These are phyloP conservation scores for Backusella sp. DNA, from an alignment of 192 early-diverging fungal genomes.

Conservation along the genomic window DNA sequence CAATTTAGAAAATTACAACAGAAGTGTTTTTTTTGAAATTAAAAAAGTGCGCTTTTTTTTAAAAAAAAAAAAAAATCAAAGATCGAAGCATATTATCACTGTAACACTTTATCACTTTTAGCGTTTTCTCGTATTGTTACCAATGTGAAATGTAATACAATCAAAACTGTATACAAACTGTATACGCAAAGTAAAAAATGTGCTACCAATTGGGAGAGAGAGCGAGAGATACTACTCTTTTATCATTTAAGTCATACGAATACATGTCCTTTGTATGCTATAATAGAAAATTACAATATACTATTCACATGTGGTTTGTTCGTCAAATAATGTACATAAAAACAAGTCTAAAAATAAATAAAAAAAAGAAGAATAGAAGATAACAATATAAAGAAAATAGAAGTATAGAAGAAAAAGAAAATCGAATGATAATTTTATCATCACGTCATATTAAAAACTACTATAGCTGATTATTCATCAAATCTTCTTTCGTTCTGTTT, in stretches of 20 bases:
- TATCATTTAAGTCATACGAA: neutral
- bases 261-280: neutral
- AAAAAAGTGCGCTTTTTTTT: too few relatives aligned
- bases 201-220: neutral
- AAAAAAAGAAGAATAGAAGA: neutral
- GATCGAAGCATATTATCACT: too few relatives aligned
- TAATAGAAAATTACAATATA: neutral
- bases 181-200: neutral
- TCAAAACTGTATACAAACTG: neutral
- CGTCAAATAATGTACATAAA: neutral
- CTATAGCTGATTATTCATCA: neutral
- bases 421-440: neutral
- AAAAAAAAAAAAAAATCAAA: too few relatives aligned
- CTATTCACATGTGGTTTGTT: neutral
- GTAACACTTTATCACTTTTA: neutral
- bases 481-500: neutral
- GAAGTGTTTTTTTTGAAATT: too few relatives aligned
- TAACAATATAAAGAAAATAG: neutral
- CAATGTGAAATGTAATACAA: neutral
- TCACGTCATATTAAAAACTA: neutral
- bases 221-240: neutral
- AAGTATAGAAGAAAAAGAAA: neutral
- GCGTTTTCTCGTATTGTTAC: neutral
- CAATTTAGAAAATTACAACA: too few relatives aligned
- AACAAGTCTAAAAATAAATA: neutral